phyloP scores from a whole-genome alignment of 1,139 yeast species.

The Protomyces inouyei region DNA sequence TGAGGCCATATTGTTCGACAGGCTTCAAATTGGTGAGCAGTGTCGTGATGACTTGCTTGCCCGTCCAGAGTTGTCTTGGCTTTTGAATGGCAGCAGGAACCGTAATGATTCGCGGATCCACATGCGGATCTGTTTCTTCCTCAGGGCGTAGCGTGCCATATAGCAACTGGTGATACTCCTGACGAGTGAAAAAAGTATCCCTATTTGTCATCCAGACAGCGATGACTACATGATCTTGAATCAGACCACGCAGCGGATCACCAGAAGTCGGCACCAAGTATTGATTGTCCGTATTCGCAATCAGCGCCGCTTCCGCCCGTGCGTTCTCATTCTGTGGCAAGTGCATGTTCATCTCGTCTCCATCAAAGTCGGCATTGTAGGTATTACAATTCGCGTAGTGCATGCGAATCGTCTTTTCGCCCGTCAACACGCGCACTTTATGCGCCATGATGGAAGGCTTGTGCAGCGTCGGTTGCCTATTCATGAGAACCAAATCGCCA shows the following conservation, averaged over 20 bases:
- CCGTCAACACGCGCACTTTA: slow-evolving; percentile 91
- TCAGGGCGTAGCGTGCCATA: slow-evolving; percentile 96
- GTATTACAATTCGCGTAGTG: slow-evolving; percentile 99
- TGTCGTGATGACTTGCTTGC: slow-evolving; percentile 94
- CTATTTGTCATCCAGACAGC: slow-evolving; percentile 97
- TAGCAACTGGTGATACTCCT: slow-evolving; percentile 84
- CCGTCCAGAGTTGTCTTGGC: slow-evolving; percentile 96
- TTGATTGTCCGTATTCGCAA: slow-evolving; percentile 96
- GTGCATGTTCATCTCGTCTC: slow-evolving; percentile 99
- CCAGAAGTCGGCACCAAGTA: slow-evolving; percentile 98
- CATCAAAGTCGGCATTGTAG: slow-evolving; percentile 98
- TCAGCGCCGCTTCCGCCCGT: slow-evolving; percentile 87
- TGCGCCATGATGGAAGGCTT: slow-evolving; percentile 99
- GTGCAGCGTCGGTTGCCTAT: slow-evolving; percentile 98
- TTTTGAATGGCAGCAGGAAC: slow-evolving; percentile 85
- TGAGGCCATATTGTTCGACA: slow-evolving; percentile 76
- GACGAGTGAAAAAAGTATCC: slow-evolving; percentile 86
- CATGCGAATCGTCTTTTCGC: slow-evolving; percentile 91
- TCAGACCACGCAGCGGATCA: slow-evolving; percentile 94
- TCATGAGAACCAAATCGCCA: slow-evolving; percentile 94
- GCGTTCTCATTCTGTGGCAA: slow-evolving; percentile 99
- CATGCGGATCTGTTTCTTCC: slow-evolving; percentile 49
- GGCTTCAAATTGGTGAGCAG: slow-evolving; percentile 44
- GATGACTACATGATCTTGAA: slow-evolving; percentile 97
- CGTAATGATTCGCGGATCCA: slow-evolving; percentile 53